These are phyloP conservation scores for Syzygium syzygioides DNA, from an alignment of 441 rosid genomes.

Conservation along the genomic window DNA sequence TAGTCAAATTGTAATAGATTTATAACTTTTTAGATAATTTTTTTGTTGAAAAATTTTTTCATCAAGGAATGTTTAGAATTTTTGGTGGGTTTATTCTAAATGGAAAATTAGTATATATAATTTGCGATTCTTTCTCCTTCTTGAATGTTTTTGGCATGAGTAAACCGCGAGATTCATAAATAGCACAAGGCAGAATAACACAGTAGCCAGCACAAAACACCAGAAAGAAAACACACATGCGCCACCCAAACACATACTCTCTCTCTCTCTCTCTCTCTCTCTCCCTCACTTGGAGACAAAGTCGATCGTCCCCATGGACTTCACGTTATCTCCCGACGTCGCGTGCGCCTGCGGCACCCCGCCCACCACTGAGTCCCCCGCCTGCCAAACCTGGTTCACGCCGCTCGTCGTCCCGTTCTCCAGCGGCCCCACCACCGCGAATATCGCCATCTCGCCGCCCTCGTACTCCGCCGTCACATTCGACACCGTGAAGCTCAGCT, in stretches of 20 bases:
- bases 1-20: too few relatives aligned
- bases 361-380: constrained; percentile 17
- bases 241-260: background rate
- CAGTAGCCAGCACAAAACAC: background rate
- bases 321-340: constrained; percentile 14
- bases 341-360: constrained; percentile 20
- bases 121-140: background rate
- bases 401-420: constrained; percentile 12
- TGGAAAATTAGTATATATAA: background rate
- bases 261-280: background rate
- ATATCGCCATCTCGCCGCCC: constrained; percentile 18
- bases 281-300: constrained; percentile 2
- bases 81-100: background rate
- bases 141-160: background rate
- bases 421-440: constrained; percentile 21
- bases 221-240: background rate
- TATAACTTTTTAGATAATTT: too few relatives aligned
- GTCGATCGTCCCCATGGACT: constrained; percentile 17
- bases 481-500: constrained; percentile 19
- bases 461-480: constrained; percentile 16
- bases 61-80: background rate
- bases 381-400: constrained; percentile 29
- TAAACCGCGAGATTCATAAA: background rate
- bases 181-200: background rate
- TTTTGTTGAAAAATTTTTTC: too few relatives aligned